phyloP scores from a whole-genome alignment of 805 yeast genomes.

The Kodamaea restingae region DNA sequence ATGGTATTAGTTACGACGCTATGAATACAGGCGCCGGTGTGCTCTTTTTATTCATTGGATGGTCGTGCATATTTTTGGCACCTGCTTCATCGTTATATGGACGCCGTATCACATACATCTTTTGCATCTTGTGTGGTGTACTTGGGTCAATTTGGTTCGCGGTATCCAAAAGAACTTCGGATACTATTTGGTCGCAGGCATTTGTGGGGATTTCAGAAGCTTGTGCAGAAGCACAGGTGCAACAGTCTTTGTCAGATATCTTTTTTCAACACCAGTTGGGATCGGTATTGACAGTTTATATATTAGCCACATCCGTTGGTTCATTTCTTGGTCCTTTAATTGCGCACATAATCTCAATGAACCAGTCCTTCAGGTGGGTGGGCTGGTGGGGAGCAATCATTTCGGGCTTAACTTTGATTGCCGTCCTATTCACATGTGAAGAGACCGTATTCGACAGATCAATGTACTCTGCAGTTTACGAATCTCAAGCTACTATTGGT shows the following conservation, averaged over 20 bases:
- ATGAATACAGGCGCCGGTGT: constrained; percentile 51
- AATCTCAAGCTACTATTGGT: constrained; percentile 5
- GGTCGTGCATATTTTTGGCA: constrained; percentile 41
- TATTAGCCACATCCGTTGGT: constrained; percentile 50
- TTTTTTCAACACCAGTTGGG: constrained; percentile 45
- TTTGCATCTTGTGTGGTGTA: constrained; percentile 38
- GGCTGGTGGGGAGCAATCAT: constrained; percentile 46
- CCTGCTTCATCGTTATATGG: constrained; percentile 46
- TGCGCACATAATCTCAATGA: constrained; percentile 53
- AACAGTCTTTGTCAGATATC: constrained; percentile 34
- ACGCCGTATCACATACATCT: constrained; percentile 38
- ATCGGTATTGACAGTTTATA: constrained; percentile 48
- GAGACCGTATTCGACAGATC: constrained; percentile 48
- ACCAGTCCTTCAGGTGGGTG: constrained; percentile 52
- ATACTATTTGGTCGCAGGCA: constrained; percentile 46
- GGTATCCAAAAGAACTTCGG: constrained; percentile 28
- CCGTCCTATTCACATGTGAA: constrained; percentile 46
- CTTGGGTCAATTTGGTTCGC: constrained; percentile 47
- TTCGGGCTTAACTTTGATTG: constrained; percentile 39
- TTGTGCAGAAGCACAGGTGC: constrained; percentile 44
- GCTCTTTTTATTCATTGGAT: constrained; percentile 41
- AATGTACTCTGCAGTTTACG: constrained; percentile 16
- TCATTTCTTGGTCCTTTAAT: constrained; percentile 57
- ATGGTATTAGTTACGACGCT: constrained; percentile 42
- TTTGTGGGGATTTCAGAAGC: constrained; percentile 39